Evolutionary conservation across 495 filamentous ascomycete species (phyloP), one percentile per base, ranked within the genome.

Genomic region (Neurospora sp.): DNA sequence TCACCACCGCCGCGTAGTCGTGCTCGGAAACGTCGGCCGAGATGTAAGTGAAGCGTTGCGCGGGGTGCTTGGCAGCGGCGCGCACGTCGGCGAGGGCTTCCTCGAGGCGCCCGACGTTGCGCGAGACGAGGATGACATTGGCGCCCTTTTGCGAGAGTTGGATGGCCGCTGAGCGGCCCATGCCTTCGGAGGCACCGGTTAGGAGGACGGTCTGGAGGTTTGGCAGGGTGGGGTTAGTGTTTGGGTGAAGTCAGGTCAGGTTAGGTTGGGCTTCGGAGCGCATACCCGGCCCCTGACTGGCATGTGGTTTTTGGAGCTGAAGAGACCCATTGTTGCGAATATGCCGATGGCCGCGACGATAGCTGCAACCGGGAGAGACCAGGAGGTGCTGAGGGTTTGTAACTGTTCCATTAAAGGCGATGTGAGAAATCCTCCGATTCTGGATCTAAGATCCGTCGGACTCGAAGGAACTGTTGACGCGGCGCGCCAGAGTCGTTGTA

Each of bases 171-270:
- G 86, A 88, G 77, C 86, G 88, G 74, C 96, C 96, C 92, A 97
- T 93, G 69, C 96, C 96, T 79, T 97, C 92, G 1, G 96, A 98
- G 70, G 90, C 95, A 46, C 96, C 96, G 14, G 96, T 99, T 71
- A 99, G 85, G 31, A 98, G 82, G 72, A 96, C 87, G 6, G 92
- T 96, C 93, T 95, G 72, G 10, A 35, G 35, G 35, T 35, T 35
- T 22, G 1, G 9, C 3, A 20, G 42, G 16, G 59, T 53, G 48
- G 6, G 14, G 44, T 76, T 70, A 75, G 75, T 37, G 14, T 39
- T 8, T 8, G 40, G 46, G 42, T 31, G n/a, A 6, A 12, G 14
- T 42, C 18, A 1, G 71, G 59, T 38, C 46, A 72, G 16, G 22
- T 35, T 10, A n/a, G 10, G 40, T 68, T 40, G 31, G 14, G n/a